Conservation (phyloP, 306 rosid species). For the Casuarina equisetifolia region DNA sequence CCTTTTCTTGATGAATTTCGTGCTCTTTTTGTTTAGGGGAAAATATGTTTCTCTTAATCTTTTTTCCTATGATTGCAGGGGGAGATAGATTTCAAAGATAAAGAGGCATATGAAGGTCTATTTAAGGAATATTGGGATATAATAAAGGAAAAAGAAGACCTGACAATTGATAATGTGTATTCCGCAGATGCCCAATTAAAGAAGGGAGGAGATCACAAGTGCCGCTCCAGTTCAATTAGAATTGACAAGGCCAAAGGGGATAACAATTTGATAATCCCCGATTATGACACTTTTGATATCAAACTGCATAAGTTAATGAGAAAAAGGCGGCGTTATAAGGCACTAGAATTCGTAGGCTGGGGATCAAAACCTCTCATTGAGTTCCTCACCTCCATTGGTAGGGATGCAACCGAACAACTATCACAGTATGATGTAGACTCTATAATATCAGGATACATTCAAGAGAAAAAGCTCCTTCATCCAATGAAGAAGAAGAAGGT, state of each 20-base stretch:
- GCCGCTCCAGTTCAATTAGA: not conserved
- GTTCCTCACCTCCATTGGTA: constrained; percentile 63
- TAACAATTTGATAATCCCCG: constrained; percentile 10
- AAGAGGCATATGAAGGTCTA: constrained; percentile 59
- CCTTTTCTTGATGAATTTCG: not conserved
- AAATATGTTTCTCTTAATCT: not conserved
- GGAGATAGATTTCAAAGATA: constrained; percentile 46
- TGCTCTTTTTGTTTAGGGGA: constrained; percentile 3
- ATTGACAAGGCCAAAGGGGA: constrained; percentile 25
- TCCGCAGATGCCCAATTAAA: constrained; percentile 18
- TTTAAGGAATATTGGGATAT: constrained; percentile 84
- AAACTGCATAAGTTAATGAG: constrained; percentile 8
- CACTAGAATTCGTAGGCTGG: constrained; percentile 44
- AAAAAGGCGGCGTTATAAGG: constrained; percentile 30
- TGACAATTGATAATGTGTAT: constrained; percentile 34
- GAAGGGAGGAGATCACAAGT: constrained; percentile 13
- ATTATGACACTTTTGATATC: constrained; percentile 14
- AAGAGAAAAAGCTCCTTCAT: constrained; percentile 47
- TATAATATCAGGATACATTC: constrained; percentile 52
- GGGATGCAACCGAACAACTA: constrained; percentile 40
- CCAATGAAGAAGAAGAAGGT: constrained; percentile 40
- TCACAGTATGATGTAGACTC: constrained; percentile 32
- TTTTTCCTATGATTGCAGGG: constrained; percentile 42
- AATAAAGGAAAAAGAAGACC: constrained; percentile 54
- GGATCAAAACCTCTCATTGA: constrained; percentile 60